A percentile compares a stretch with the other conserved stretches of the same genome.
These are phyloP conservation scores for Candida palmyrensis DNA, from an alignment of 805 yeast genomes.

Conservation along the genomic window DNA sequence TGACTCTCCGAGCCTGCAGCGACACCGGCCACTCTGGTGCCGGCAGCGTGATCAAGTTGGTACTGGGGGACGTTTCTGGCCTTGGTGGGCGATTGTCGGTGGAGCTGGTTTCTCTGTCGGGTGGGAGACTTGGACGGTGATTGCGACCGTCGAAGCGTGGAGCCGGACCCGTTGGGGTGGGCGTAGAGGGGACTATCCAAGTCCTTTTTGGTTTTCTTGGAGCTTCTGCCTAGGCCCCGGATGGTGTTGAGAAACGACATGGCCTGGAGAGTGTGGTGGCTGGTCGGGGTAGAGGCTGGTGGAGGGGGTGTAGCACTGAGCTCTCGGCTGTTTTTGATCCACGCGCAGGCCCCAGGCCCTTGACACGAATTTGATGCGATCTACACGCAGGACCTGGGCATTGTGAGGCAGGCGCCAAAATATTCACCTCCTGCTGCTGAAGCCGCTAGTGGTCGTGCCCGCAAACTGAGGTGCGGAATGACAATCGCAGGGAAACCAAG, in stretches of 20 bases:
- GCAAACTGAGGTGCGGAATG: no score
- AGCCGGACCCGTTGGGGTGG: constrained; percentile 26
- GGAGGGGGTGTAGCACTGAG: no score
- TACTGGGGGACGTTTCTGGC: constrained; percentile 1
- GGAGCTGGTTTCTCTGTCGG: constrained; percentile 20
- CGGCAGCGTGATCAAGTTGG: not conserved
- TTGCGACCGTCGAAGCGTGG: constrained; percentile 32
- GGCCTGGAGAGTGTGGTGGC: no score
- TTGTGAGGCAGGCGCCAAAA: no score
- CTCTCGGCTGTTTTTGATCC: no score
- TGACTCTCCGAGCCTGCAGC: not conserved
- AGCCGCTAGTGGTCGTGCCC: no score
- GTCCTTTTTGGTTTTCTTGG: constrained; percentile 41
- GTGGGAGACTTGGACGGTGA: constrained; percentile 41
- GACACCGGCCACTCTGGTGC: not conserved
- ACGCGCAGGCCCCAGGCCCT: no score
- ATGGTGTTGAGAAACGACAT: constrained; percentile 47
- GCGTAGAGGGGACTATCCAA: constrained; percentile 26
- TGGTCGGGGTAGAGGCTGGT: no score
- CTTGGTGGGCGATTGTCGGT: constrained; percentile 18
- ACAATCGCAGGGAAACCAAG: no score
- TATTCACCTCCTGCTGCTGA: no score
- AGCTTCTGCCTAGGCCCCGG: constrained; percentile 42
- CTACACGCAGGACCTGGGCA: no score
- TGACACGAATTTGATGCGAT: no score